phyloP scores from a whole-genome alignment of 78 protist species.

The Dictyostelium capitatum region DNA sequence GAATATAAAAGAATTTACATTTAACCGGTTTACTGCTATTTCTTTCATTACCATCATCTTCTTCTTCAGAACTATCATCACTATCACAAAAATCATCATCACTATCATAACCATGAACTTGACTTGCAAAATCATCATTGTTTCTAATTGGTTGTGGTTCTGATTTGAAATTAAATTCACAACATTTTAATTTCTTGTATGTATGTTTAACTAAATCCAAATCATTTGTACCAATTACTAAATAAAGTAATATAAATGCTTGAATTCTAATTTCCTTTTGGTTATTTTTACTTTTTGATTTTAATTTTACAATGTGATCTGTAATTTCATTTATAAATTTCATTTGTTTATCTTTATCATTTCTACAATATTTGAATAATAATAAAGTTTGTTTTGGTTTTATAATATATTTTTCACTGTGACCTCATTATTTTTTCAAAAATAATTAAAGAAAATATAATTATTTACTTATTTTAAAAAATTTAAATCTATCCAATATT shows the following conservation, averaged over 20 bases:
- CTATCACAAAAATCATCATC: too few species aligned
- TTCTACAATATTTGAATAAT: neutral
- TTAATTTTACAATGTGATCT: neutral
- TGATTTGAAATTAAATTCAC: too few species aligned
- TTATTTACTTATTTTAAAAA: too few species aligned
- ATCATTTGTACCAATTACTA: slow-evolving; percentile 4
- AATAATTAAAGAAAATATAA: too few species aligned
- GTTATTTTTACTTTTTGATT: neutral
- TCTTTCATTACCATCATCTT: too few species aligned
- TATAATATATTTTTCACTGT: too few species aligned
- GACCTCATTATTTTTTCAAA: too few species aligned
- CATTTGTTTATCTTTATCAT: neutral
- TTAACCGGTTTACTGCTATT: too few species aligned
- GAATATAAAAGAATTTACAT: neutral
- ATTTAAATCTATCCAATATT: neutral
- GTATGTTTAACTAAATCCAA: neutral
- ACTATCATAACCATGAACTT: too few species aligned
- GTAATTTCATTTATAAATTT: neutral
- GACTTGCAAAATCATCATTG: neutral
- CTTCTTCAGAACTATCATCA: too few species aligned
- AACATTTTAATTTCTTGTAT: too few species aligned
- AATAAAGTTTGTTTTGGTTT: neutral
- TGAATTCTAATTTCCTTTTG: neutral
- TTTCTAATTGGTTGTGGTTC: neutral
- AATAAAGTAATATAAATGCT: neutral